These are phyloP conservation scores for Saccharomycopsis schoenii DNA, from an alignment of 805 yeast species.

Conservation along the genomic window DNA sequence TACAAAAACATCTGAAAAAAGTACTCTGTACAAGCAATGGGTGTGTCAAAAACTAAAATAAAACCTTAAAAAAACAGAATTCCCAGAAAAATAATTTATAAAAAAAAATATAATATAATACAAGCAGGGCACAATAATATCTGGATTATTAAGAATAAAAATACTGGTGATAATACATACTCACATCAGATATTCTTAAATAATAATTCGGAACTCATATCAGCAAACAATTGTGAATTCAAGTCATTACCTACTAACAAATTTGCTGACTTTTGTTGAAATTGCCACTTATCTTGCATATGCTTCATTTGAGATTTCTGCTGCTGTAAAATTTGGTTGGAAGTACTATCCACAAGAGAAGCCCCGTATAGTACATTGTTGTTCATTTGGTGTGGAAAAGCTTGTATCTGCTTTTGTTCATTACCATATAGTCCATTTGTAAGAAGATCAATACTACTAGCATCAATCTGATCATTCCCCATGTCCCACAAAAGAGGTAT, in stretches of 20 bases:
- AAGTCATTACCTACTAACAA: not conserved
- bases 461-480: not conserved
- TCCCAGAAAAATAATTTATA: not conserved
- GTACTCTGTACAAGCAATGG: no score
- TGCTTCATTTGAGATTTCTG: not conserved
- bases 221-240: slow-evolving; percentile 1
- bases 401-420: not conserved
- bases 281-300: not conserved
- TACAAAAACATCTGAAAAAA: no score
- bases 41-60: not conserved
- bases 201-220: not conserved
- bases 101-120: not conserved
- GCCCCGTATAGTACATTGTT: not conserved
- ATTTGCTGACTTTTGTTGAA: not conserved
- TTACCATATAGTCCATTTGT: not conserved
- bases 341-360: not conserved
- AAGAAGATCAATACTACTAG: not conserved
- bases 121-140: not conserved
- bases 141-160: not conserved
- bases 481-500: slow-evolving; percentile 1
- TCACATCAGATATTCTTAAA: not conserved
- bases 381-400: not conserved
- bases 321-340: not conserved
- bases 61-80: not conserved
- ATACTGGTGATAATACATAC: not conserved